A percentile compares a stretch with the other conserved stretches of the same genome.
Conservation (phyloP, 352 stramenopile species). For the Phytophthora litchii region DNA sequence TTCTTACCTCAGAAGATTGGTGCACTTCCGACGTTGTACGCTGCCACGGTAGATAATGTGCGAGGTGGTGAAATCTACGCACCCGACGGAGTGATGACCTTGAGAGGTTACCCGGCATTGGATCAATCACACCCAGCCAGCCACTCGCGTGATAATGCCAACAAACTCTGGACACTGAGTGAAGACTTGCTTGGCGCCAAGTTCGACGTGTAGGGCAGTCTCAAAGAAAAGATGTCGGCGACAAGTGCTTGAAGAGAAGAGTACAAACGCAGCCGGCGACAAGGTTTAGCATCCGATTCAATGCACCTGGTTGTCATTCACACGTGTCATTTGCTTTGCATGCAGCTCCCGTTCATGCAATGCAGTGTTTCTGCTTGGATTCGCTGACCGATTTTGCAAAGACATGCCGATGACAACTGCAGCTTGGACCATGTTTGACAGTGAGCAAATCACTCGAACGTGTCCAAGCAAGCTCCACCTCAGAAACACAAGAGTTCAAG, state of each 20-base stretch:
- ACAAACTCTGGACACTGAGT: slow-evolving; percentile 52
- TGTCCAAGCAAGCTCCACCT: slow-evolving; percentile 4
- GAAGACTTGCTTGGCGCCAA: slow-evolving; percentile 36
- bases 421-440: slow-evolving; percentile 11
- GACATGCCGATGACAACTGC: slow-evolving; percentile 10
- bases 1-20: slow-evolving; percentile 47
- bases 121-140: slow-evolving; percentile 40
- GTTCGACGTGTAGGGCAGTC: slow-evolving; percentile 31
- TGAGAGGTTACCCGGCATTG: slow-evolving; percentile 48
- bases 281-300: neutral
- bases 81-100: slow-evolving; percentile 35
- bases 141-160: slow-evolving; percentile 35
- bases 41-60: slow-evolving; percentile 41
- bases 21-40: slow-evolving; percentile 53
- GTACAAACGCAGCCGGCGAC: no score
- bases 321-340: neutral
- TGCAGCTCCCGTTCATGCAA: neutral
- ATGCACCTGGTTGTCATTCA: neutral
- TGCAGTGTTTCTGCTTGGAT: slow-evolving; percentile 29
- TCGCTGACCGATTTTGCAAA: slow-evolving; percentile 36
- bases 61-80: slow-evolving; percentile 34
- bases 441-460: slow-evolving; percentile 22
- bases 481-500: slow-evolving; percentile 1
- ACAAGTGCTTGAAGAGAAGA: slow-evolving; percentile 3
- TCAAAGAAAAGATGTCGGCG: neutral